These are phyloP conservation scores for Vitis hybrid DNA, from an alignment of 177 flowering plant species.

Conservation along the genomic window DNA sequence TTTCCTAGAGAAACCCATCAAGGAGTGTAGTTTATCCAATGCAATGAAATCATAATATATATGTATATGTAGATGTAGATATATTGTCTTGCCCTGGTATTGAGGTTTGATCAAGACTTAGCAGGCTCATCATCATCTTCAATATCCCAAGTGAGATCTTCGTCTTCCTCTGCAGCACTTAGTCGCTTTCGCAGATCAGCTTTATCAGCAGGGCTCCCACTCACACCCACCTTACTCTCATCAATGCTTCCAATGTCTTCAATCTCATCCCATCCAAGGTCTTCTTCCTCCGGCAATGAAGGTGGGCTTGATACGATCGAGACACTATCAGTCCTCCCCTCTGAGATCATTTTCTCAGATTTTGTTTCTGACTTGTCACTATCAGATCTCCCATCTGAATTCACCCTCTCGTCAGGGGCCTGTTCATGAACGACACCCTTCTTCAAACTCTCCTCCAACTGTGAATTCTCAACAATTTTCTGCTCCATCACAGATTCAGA, in stretches of 20 bases:
- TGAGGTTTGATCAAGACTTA: conserved; percentile 36
- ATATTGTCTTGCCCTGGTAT: not conserved
- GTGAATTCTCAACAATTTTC: conserved; percentile 13
- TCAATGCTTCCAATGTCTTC: conserved; percentile 69
- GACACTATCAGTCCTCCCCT: conserved; percentile 39
- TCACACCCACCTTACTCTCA: conserved; percentile 37
- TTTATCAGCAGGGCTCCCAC: conserved; percentile 34
- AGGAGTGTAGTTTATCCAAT: too few species aligned
- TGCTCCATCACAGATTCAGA: conserved; percentile 5
- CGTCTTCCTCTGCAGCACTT: conserved; percentile 73
- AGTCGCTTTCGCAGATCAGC: conserved; percentile 56
- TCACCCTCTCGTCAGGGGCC: conserved; percentile 20
- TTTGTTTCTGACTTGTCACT: conserved; percentile 20
- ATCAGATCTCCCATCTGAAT: conserved; percentile 16
- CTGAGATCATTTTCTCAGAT: conserved; percentile 25
- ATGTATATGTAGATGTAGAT: not conserved
- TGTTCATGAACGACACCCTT: conserved; percentile 9
- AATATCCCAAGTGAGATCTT: conserved; percentile 92
- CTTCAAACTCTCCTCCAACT: not conserved
- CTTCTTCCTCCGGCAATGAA: conserved; percentile 63
- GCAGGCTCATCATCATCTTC: conserved; percentile 72
- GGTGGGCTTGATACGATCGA: conserved; percentile 65
- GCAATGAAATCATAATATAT: too few species aligned
- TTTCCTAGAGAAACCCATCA: too few species aligned
- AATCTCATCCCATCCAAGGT: conserved; percentile 90